These are phyloP conservation scores for Candolleomyces eurysporus DNA, from an alignment of 768 basidiomycete genomes.

Conservation along the genomic window DNA sequence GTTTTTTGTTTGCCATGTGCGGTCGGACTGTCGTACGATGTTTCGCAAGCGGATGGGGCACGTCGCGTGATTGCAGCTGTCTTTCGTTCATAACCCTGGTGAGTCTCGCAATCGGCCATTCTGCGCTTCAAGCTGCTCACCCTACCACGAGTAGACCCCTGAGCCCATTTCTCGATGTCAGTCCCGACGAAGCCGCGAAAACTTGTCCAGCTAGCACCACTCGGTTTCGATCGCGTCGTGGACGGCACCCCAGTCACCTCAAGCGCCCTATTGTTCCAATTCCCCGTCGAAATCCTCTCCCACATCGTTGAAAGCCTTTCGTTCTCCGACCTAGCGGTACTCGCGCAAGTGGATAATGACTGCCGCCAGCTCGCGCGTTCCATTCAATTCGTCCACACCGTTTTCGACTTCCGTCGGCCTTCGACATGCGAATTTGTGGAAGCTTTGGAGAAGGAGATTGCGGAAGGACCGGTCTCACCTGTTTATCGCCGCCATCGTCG, in stretches of 20 bases:
- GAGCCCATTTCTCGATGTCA: neutral
- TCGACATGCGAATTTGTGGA: neutral
- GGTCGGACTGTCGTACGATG: too few species aligned
- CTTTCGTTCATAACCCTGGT: too few species aligned
- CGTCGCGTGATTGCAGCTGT: too few species aligned
- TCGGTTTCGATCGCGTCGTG: constrained; percentile 7
- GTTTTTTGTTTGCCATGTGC: too few species aligned
- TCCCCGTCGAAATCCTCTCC: constrained; percentile 2
- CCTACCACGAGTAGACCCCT: too few species aligned
- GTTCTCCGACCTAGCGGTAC: neutral
- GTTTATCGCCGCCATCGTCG: neutral
- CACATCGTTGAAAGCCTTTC: neutral
- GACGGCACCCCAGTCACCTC: neutral
- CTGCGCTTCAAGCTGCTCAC: too few species aligned
- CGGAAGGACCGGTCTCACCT: neutral
- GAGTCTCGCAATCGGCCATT: too few species aligned
- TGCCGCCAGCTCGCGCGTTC: constrained; percentile 7
- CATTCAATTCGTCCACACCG: constrained; percentile 1
- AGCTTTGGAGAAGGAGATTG: neutral
- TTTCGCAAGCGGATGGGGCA: too few species aligned
- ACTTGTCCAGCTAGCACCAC: neutral
- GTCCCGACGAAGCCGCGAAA: neutral
- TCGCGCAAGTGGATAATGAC: constrained; percentile 6
- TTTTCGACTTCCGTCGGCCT: neutral
- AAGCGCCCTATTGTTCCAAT: neutral